Evolutionary conservation across 768 basidiomycete genomes (phyloP), one percentile per base, ranked within the genome.

Genomic region (Coprinopsis cinerea): DNA sequence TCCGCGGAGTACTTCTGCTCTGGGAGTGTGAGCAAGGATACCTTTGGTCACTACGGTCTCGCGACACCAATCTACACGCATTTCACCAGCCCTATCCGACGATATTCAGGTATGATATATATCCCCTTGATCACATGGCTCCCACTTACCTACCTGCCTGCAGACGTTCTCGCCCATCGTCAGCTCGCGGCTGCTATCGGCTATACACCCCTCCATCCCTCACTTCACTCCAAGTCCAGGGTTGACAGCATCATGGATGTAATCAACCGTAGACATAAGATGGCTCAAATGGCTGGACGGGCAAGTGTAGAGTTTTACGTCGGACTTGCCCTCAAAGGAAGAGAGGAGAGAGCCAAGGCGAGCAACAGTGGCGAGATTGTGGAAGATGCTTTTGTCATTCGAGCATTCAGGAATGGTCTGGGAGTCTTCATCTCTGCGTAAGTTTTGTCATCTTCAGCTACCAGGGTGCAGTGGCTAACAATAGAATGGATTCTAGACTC

Each of bases 221-320:
- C 87, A 0, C 73, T 99, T 1, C 92, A 96, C 59, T 91, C 91
- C 0, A 92, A 93, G 63, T 64, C 78, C 13, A 83, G 92, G 58
- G 89, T 98, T 2, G 96, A 98, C 62, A 81, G 84, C 17, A 78
- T 88, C 5, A 67, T 98, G 55, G 85, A 84, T 49, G 82, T 88
- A 20, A 87, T 98, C 45, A 99, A 98, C 59, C 79, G 84, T 36
- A 78, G 94, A 15, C 95, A 99, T 64, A 79, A 95, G 23, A 88
- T 95, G 81, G 96, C 96, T 0, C 96, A 99, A 61, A 95, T 94
- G 88, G 96, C 96, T 0, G 84, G 94, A 2, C 77, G 96, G 13
- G 96, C 96, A 0, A 95, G 92, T 62, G 87, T 97, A 26, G 95
- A 99, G 67, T 99, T 98, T 57, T 98, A 96, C 59, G 93, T 97